A percentile compares a stretch with the other conserved stretches of the same genome.
phyloP scores from a whole-genome alignment of 805 yeast genomes.

The Cyberlindnera petersonii region DNA sequence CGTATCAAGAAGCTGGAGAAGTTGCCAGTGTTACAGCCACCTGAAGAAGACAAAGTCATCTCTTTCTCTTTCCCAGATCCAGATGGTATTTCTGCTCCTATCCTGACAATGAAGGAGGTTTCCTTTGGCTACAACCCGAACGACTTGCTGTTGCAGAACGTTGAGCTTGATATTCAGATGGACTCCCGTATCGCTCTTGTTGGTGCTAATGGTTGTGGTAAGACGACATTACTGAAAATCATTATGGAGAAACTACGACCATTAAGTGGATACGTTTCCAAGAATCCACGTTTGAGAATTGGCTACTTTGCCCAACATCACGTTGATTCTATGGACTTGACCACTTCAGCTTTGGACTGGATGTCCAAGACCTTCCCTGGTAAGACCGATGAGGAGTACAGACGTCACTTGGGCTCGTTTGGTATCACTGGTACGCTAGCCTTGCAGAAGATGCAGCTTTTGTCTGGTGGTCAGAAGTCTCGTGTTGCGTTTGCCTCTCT shows the following conservation, averaged over 20 bases:
- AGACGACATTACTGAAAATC: slow-evolving; percentile 86
- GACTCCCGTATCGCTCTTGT: slow-evolving; percentile 93
- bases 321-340: slow-evolving; percentile 93
- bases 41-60: slow-evolving; percentile 84
- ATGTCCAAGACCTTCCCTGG: slow-evolving; percentile 88
- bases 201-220: slow-evolving; percentile 99
- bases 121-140: slow-evolving; percentile 76
- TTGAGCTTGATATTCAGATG: slow-evolving; percentile 87
- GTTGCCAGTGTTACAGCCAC: slow-evolving; percentile 87
- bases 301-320: slow-evolving; percentile 99
- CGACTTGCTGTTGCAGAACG: slow-evolving; percentile 64
- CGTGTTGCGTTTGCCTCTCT: slow-evolving; percentile 97
- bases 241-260: slow-evolving; percentile 78
- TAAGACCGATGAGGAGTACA: slow-evolving; percentile 90
- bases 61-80: slow-evolving; percentile 94
- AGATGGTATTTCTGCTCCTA: slow-evolving; percentile 89
- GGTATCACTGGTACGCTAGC: slow-evolving; percentile 96
- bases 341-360: slow-evolving; percentile 87
- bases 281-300: slow-evolving; percentile 82
- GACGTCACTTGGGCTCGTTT: slow-evolving; percentile 94
- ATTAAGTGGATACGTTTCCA: slow-evolving; percentile 68
- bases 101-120: slow-evolving; percentile 81
- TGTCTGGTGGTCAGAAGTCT: slow-evolving; percentile 98
- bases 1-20: slow-evolving; percentile 96
- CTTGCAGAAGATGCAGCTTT: slow-evolving; percentile 78